These are phyloP conservation scores for Thalassiosira exigua DNA, from an alignment of 352 stramenopile species.

Conservation along the genomic window DNA sequence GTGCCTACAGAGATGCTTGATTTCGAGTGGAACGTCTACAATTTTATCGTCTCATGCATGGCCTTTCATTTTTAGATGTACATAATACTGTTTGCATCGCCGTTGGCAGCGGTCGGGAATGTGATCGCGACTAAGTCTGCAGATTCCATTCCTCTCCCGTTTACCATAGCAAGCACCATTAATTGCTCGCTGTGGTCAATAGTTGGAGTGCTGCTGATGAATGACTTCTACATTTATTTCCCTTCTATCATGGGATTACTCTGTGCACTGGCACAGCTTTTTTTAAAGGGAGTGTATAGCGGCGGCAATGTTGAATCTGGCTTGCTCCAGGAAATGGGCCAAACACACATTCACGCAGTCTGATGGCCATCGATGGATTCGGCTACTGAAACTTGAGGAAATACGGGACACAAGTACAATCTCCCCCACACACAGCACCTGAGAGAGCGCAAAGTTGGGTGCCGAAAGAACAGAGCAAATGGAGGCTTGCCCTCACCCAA, in stretches of 20 bases:
- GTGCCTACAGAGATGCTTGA: too few relatives aligned
- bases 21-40: too few relatives aligned
- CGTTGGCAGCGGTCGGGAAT: constrained; percentile 41
- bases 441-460: too few relatives aligned
- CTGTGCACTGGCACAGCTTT: constrained; percentile 45
- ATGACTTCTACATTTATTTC: constrained; percentile 60
- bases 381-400: too few relatives aligned
- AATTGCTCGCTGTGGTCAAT: constrained; percentile 57
- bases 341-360: background rate
- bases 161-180: constrained; percentile 46
- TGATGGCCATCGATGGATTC: background rate
- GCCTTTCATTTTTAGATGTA: too few relatives aligned
- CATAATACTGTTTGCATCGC: constrained; percentile 59
- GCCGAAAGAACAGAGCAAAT: too few relatives aligned
- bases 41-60: too few relatives aligned
- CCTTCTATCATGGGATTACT: constrained; percentile 44
- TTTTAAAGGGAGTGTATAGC: constrained; percentile 43
- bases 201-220: constrained; percentile 40
- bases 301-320: background rate
- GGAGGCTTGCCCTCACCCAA: too few relatives aligned
- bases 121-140: constrained; percentile 56
- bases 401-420: too few relatives aligned
- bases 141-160: constrained; percentile 56
- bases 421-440: too few relatives aligned
- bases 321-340: background rate